A percentile compares a stretch with the other conserved stretches of the same genome.
Evolutionary conservation across 78 protist genomes (phyloP).

Genomic region (Carpediemonas membranifera): DNA sequence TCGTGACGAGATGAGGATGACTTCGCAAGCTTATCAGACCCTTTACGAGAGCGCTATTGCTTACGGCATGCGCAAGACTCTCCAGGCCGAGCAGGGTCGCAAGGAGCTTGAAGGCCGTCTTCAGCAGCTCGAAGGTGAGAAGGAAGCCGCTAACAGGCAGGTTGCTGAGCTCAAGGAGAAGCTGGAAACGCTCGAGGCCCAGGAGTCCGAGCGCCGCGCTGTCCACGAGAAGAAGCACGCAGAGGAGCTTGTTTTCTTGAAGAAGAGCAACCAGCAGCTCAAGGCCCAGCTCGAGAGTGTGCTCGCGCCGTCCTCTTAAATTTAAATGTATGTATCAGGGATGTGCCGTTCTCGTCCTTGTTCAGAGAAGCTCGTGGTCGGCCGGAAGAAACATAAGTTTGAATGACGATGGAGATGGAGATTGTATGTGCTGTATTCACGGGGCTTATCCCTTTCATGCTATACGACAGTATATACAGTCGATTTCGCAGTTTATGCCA

Average conservation of each 20-base stretch:
- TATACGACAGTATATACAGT: too few relatives aligned
- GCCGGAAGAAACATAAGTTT: too few relatives aligned
- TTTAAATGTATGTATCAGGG: too few relatives aligned
- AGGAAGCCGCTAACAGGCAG: conserved; percentile 46
- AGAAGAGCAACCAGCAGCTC: conserved; percentile 54
- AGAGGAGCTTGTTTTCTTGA: conserved; percentile 61
- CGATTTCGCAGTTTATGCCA: too few relatives aligned
- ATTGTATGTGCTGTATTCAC: too few relatives aligned
- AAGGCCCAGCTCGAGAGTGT: conserved; percentile 53
- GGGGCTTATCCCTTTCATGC: too few relatives aligned
- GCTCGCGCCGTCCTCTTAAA: conserved; percentile 37
- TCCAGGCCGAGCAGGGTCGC: conserved; percentile 62
- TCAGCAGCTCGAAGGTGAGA: conserved; percentile 45
- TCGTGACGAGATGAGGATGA: conserved; percentile 75
- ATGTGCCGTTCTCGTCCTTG: too few relatives aligned
- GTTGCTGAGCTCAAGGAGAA: conserved; percentile 3
- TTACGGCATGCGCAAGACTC: conserved; percentile 75
- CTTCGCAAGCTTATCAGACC: conserved; percentile 60
- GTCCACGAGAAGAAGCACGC: conserved; percentile 58
- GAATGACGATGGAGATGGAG: too few relatives aligned
- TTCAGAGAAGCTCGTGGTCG: too few relatives aligned
- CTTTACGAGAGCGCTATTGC: conserved; percentile 64
- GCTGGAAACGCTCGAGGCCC: conserved; percentile 8
- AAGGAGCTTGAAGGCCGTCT: conserved; percentile 44
- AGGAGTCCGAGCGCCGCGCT: conserved; percentile 41